Evolutionary conservation across 2,329 filamentous ascomycete genomes (phyloP).

Genomic region (Cadophora malorum): DNA sequence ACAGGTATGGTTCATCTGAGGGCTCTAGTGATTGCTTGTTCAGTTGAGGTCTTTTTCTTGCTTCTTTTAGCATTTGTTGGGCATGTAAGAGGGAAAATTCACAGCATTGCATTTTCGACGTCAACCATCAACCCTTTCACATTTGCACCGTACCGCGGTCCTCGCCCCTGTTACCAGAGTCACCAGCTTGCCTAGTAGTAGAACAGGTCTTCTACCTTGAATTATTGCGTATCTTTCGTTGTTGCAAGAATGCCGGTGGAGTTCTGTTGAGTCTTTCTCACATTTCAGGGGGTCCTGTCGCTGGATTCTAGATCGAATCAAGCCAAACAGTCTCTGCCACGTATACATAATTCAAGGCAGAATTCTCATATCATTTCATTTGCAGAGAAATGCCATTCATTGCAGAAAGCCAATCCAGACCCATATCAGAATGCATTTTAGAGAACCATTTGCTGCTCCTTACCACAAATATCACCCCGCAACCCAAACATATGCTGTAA

Average conservation of each 20-base stretch:
- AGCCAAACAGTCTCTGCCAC: not conserved
- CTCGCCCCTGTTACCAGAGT: not conserved
- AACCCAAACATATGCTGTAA: conserved; percentile 10
- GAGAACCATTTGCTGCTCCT: not conserved
- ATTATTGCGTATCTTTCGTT: too few species aligned
- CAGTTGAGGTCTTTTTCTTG: not conserved
- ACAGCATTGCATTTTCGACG: not conserved
- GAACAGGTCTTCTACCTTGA: not conserved
- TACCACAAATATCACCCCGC: not conserved
- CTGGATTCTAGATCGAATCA: not conserved
- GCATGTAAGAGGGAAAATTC: not conserved
- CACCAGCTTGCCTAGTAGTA: not conserved
- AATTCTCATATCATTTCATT: not conserved
- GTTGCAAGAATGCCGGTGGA: not conserved
- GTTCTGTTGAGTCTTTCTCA: not conserved
- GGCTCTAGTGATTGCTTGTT: not conserved
- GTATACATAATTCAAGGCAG: not conserved
- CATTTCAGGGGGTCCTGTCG: not conserved
- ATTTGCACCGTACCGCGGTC: not conserved
- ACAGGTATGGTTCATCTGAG: not conserved
- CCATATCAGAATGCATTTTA: not conserved
- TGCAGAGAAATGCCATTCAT: not conserved
- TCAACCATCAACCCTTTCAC: not conserved
- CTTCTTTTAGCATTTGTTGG: not conserved
- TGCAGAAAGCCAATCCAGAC: not conserved